These are phyloP conservation scores for Wickerhamomyces queroliae DNA, from an alignment of 805 yeast species.

Conservation along the genomic window DNA sequence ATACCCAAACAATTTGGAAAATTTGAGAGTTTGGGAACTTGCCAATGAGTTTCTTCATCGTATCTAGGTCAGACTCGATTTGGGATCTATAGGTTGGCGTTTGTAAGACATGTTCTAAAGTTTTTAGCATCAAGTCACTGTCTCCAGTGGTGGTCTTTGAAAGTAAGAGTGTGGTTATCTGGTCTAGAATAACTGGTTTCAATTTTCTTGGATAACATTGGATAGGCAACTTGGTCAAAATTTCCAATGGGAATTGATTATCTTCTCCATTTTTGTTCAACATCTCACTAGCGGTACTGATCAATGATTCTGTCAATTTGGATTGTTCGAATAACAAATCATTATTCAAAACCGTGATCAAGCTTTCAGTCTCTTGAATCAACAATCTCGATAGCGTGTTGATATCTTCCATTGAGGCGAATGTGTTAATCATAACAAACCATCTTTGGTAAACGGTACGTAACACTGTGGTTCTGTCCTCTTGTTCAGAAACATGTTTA, in stretches of 20 bases:
- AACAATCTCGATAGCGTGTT: conserved; percentile 24
- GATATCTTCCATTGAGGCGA: conserved; percentile 27
- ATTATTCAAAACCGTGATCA: conserved; percentile 26
- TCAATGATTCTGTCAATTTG: conserved; percentile 27
- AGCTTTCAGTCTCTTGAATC: conserved; percentile 18
- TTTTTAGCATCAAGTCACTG: conserved; percentile 10
- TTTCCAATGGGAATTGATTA: conserved; percentile 1
- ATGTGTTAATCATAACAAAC: conserved; percentile 40
- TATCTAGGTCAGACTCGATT: conserved; percentile 38
- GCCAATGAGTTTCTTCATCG: conserved; percentile 16
- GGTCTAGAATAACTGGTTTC: conserved; percentile 23
- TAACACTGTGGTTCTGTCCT: conserved; percentile 12
- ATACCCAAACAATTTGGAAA: conserved; percentile 32
- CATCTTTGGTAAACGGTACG: conserved; percentile 41
- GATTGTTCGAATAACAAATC: conserved; percentile 43
- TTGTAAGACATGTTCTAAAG: conserved; percentile 33
- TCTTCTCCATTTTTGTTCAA: neutral
- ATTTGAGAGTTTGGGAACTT: conserved; percentile 19
- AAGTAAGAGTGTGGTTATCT: no score
- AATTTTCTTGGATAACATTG: conserved; percentile 38
- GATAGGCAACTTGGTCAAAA: conserved; percentile 35
- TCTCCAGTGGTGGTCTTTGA: no score
- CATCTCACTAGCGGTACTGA: conserved; percentile 14
- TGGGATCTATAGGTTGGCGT: conserved; percentile 50
- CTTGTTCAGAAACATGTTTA: conserved; percentile 13